Evolutionary conservation across 2,329 filamentous ascomycete species (phyloP).

Genomic region (Emericellopsis atlantica): DNA sequence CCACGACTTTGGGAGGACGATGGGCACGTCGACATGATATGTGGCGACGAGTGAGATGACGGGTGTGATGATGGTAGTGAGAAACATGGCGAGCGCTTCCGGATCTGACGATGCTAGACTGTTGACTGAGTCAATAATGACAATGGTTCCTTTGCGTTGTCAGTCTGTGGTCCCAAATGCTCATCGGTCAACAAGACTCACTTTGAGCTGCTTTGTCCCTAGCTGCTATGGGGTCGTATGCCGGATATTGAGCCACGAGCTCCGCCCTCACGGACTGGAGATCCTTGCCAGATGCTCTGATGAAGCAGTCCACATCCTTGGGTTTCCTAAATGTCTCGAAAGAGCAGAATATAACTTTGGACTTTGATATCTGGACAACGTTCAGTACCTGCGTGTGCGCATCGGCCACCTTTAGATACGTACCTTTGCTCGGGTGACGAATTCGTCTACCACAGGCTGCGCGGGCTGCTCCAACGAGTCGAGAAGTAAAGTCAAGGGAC

Average conservation of each 20-base stretch:
- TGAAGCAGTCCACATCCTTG: slow-evolving; percentile 51
- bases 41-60: slow-evolving; percentile 60
- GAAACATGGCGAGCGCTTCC: slow-evolving; percentile 51
- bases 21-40: slow-evolving; percentile 73
- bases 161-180: no score
- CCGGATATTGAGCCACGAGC: slow-evolving; percentile 38
- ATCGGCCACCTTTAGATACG: slow-evolving; percentile 5
- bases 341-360: slow-evolving; percentile 63
- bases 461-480: slow-evolving; percentile 78
- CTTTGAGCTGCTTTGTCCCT: slow-evolving; percentile 26
- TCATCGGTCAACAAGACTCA: slow-evolving; percentile 17
- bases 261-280: slow-evolving; percentile 45
- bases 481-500: slow-evolving; percentile 75
- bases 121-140: slow-evolving; percentile 74
- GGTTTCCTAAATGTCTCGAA: slow-evolving; percentile 62
- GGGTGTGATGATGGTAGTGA: slow-evolving; percentile 56
- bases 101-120: slow-evolving; percentile 42
- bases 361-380: slow-evolving; percentile 38
- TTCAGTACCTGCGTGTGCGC: background rate
- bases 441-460: slow-evolving; percentile 57
- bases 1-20: slow-evolving; percentile 27
- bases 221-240: slow-evolving; percentile 20
- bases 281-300: slow-evolving; percentile 49
- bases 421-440: slow-evolving; percentile 64
- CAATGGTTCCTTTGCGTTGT: slow-evolving; percentile 44